Evolutionary conservation across 2,329 filamentous ascomycete species (phyloP).

Genomic region (Aspergillus versicolor): DNA sequence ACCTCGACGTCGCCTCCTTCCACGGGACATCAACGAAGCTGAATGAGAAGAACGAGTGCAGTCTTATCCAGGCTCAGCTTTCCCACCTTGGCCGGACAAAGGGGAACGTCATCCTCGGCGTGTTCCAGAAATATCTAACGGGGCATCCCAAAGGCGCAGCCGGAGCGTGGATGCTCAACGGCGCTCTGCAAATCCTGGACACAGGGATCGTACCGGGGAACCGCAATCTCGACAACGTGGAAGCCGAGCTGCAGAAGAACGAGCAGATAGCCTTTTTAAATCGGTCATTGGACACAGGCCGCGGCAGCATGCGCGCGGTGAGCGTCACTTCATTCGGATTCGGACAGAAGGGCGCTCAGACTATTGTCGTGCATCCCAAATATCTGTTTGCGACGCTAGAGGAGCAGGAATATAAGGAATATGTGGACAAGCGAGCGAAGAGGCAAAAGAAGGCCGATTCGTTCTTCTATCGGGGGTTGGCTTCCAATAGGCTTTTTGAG

Average conservation of each 20-base stretch:
- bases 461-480: conserved; percentile 96
- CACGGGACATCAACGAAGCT: conserved; percentile 98
- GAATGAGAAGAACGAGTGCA: conserved; percentile 99
- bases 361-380: conserved; percentile 92
- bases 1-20: conserved; percentile 93
- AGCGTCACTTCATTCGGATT: conserved; percentile 98
- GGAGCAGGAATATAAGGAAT: conserved; percentile 74
- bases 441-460: conserved; percentile 98
- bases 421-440: conserved; percentile 86
- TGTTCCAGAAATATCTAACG: conserved; percentile 99
- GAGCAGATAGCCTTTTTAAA: conserved; percentile 98
- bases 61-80: conserved; percentile 94
- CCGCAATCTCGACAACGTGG: conserved; percentile 96
- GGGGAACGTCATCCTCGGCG: conserved; percentile 91
- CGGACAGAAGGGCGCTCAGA: conserved; percentile 97
- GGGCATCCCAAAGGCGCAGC: conserved; percentile 99
- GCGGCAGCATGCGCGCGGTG: conserved; percentile 90
- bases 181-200: conserved; percentile 92
- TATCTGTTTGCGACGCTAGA: conserved; percentile 96
- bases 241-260: conserved; percentile 94
- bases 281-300: conserved; percentile 83
- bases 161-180: conserved; percentile 99
- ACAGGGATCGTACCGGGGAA: conserved; percentile 92
- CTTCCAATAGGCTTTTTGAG: conserved; percentile 97
- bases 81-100: conserved; percentile 91